Evolutionary conservation across 1,139 yeast species (phyloP), one percentile per base, ranked within the genome.

Genomic region (Suhomyces wounanorum): DNA sequence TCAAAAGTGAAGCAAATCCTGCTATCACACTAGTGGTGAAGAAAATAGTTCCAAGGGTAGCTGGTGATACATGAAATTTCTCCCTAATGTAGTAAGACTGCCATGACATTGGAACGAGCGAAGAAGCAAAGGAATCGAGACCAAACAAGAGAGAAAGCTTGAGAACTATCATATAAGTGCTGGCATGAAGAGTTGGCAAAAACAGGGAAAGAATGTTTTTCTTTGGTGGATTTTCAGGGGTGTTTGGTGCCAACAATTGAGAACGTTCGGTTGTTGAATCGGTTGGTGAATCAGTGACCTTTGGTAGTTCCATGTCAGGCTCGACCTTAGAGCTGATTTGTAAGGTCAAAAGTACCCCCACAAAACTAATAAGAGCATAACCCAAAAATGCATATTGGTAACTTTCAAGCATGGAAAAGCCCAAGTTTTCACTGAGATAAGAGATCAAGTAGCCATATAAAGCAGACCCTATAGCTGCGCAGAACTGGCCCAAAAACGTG

Each of bases 101-200:
- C 82, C 81, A 77, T 3, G 79, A 69, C 28, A 68, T 66, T n/a
- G 78, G 72, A 9, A 72, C 72, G 45, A 76, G 65, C 4, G 81
- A 72, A 7, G 78, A 70, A 6, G 79, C 79, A 52, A 77, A 67
- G 1, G 79, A 68, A 57, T 77, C 82, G 14, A 77, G 59, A 4
- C 74, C 77, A 52, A 73, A 74, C 21, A 77, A 60, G 7, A 69
- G 50, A 1, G 77, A 68, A 18, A 77, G 59, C 44, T 73, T 69
- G 42, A 73, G 35, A 13, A 77, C 70, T 30, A 67, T 62, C 3
- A 54, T 43, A 23, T 54, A 41, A 0, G 60, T 54, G 31, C 48
- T 42, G 14, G 61, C 58, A 26, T 58, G 55, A 39, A 66, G 59
- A 16, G 54, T 55, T 7, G 70, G 70, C 14, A 66, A 55, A 18